Conservation (phyloP, 768 basidiomycete genomes). For the Calocera viscosa region DNA sequence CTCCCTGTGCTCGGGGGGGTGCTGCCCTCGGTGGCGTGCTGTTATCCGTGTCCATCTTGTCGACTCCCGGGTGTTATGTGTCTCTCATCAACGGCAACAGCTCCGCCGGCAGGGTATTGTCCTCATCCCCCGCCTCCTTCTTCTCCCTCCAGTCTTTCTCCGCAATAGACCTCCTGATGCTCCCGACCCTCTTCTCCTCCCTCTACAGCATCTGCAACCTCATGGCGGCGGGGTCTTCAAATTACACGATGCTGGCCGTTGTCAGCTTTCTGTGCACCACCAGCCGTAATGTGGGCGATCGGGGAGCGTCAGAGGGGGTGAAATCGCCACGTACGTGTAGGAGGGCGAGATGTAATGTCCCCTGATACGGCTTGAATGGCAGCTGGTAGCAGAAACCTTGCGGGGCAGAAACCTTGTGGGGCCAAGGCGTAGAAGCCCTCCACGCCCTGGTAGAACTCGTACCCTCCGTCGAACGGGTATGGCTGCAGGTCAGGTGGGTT, state of each 20-base stretch:
- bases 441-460: background rate
- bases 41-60: slow-evolving; percentile 41
- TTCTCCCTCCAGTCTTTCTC: slow-evolving; percentile 72
- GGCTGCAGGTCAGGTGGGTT: background rate
- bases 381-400: background rate
- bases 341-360: background rate
- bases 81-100: slow-evolving; percentile 14
- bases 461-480: background rate
- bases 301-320: background rate
- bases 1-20: slow-evolving; percentile 40
- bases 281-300: too few species aligned
- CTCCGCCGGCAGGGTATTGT: slow-evolving; percentile 32
- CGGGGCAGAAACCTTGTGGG: too few species aligned
- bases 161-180: slow-evolving; percentile 83
- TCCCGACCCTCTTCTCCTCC: slow-evolving; percentile 74
- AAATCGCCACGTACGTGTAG: background rate
- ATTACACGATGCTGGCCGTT: too few species aligned
- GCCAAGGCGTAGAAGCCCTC: background rate
- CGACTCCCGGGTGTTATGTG: slow-evolving; percentile 82
- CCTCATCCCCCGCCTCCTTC: slow-evolving; percentile 65
- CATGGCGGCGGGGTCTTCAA: too few species aligned
- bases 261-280: too few species aligned
- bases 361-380: background rate
- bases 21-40: slow-evolving; percentile 19
- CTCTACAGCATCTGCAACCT: slow-evolving; percentile 77